Conservation (phyloP, 139 green algal genomes). For the Helicosporidium sp. region DNA sequence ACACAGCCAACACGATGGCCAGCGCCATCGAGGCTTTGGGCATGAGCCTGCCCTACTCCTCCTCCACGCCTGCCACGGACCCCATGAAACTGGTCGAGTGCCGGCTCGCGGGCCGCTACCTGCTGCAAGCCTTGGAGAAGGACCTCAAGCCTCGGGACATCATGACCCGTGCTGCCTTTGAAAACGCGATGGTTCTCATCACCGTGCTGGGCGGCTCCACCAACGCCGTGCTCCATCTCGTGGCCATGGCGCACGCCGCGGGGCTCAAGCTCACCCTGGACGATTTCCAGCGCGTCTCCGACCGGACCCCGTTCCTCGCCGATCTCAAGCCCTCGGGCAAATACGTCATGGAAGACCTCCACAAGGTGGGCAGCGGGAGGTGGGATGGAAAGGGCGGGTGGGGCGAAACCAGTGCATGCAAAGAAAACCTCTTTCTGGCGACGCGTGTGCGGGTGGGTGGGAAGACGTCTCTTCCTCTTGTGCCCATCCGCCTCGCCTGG, state of each 20-base stretch:
- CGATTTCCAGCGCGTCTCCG: slow-evolving; percentile 79
- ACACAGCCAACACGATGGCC: slow-evolving; percentile 99
- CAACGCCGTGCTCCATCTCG: slow-evolving; percentile 81
- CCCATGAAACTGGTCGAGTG: slow-evolving; percentile 87
- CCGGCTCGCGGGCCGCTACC: slow-evolving; percentile 55
- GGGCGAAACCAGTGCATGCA: not conserved
- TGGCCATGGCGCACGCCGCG: slow-evolving; percentile 52
- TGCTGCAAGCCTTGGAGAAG: slow-evolving; percentile 62
- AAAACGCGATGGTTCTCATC: slow-evolving; percentile 83
- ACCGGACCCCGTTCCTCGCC: slow-evolving; percentile 81
- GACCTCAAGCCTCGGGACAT: slow-evolving; percentile 92
- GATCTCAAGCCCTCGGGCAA: slow-evolving; percentile 88
- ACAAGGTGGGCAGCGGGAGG: slow-evolving; percentile 67
- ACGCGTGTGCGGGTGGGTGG: no score
- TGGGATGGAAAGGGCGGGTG: not conserved
- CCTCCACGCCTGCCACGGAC: slow-evolving; percentile 80
- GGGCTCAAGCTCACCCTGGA: slow-evolving; percentile 73
- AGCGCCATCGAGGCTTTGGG: slow-evolving; percentile 86
- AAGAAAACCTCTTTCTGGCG: not conserved
- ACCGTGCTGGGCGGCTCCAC: slow-evolving; percentile 88
- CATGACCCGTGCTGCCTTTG: slow-evolving; percentile 81
- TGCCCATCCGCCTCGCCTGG: no score
- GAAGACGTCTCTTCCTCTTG: no score
- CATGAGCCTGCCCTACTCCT: slow-evolving; percentile 87
- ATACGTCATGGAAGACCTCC: slow-evolving; percentile 97